Conservation (phyloP, 2,329 filamentous ascomycete species). For the Pyrenochaeta sp. region DNA sequence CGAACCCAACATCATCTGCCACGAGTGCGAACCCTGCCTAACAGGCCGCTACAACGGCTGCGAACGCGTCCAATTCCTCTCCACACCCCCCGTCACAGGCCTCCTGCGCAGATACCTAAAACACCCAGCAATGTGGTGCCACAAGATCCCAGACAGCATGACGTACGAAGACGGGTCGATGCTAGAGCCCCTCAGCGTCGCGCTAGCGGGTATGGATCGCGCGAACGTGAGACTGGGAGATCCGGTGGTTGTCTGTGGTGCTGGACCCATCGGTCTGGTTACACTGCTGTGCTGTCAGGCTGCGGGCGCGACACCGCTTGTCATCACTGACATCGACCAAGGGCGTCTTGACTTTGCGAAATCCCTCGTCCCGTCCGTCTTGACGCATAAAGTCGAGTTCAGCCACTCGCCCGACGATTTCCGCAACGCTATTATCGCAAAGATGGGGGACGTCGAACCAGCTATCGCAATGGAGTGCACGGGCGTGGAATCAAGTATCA, state of each 20-base stretch:
- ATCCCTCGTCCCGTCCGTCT: slow-evolving; percentile 78
- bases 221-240: slow-evolving; percentile 84
- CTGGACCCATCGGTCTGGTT: slow-evolving; percentile 92
- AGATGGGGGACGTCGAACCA: slow-evolving; percentile 78
- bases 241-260: slow-evolving; percentile 87
- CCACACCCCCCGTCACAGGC: slow-evolving; percentile 87
- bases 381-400: slow-evolving; percentile 80
- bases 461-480: slow-evolving; percentile 90
- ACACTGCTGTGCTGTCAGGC: slow-evolving; percentile 81
- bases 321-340: slow-evolving; percentile 94
- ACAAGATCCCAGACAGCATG: slow-evolving; percentile 89
- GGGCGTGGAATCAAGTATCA: slow-evolving; percentile 89
- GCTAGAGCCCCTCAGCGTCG: slow-evolving; percentile 89
- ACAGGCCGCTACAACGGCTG: slow-evolving; percentile 96
- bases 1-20: slow-evolving; percentile 94
- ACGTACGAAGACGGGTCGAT: slow-evolving; percentile 90
- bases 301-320: slow-evolving; percentile 87
- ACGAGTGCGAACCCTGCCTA: slow-evolving; percentile 87
- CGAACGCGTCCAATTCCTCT: slow-evolving; percentile 83
- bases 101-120: slow-evolving; percentile 92
- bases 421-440: slow-evolving; percentile 71
- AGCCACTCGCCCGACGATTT: slow-evolving; percentile 72
- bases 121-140: slow-evolving; percentile 93
- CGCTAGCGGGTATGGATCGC: slow-evolving; percentile 85
- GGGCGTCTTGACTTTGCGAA: slow-evolving; percentile 85